phyloP scores from a whole-genome alignment of 2,329 filamentous ascomycete genomes.

The Dryadomyces quercivorus region DNA sequence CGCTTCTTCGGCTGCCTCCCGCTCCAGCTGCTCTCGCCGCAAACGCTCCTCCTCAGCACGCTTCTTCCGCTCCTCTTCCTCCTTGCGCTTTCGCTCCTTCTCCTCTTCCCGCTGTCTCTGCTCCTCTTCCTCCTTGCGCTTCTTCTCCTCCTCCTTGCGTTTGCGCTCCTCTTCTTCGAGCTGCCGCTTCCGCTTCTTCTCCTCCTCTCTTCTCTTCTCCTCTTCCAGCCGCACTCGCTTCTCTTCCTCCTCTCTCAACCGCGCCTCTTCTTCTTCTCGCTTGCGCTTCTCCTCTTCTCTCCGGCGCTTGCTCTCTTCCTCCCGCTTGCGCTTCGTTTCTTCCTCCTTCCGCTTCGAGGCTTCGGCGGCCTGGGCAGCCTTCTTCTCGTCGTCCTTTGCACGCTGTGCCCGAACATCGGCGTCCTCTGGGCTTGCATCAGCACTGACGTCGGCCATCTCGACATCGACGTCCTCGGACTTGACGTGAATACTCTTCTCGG shows the following conservation, averaged over 20 bases:
- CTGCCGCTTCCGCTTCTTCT: slow-evolving; percentile 15
- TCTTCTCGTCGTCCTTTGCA: slow-evolving; percentile 19
- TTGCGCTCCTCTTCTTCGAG: slow-evolving; percentile 17
- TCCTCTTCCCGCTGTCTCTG: slow-evolving; percentile 20
- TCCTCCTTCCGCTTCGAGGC: slow-evolving; percentile 19
- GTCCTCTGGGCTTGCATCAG: not conserved
- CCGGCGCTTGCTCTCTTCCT: slow-evolving; percentile 19
- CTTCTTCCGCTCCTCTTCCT: slow-evolving; percentile 15
- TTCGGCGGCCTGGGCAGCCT: slow-evolving; percentile 21
- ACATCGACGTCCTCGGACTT: slow-evolving; percentile 45
- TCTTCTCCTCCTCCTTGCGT: slow-evolving; percentile 18
- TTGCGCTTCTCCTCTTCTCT: slow-evolving; percentile 15
- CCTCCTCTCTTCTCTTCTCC: slow-evolving; percentile 18
- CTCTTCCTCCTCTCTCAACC: slow-evolving; percentile 18
- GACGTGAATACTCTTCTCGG: slow-evolving; percentile 42
- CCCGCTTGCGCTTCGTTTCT: slow-evolving; percentile 21
- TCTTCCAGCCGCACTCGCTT: slow-evolving; percentile 21
- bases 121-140: slow-evolving; percentile 21
- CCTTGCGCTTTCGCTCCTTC: slow-evolving; percentile 19
- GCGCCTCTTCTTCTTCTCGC: slow-evolving; percentile 19
- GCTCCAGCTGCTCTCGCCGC: slow-evolving; percentile 30
- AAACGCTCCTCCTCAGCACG: slow-evolving; percentile 32
- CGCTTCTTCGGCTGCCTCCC: slow-evolving; percentile 36
- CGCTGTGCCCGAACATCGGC: slow-evolving; percentile 8
- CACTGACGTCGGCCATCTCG: slow-evolving; percentile 39